phyloP scores from a whole-genome alignment of 441 rosid species.

The Gossypium davidsonii region DNA sequence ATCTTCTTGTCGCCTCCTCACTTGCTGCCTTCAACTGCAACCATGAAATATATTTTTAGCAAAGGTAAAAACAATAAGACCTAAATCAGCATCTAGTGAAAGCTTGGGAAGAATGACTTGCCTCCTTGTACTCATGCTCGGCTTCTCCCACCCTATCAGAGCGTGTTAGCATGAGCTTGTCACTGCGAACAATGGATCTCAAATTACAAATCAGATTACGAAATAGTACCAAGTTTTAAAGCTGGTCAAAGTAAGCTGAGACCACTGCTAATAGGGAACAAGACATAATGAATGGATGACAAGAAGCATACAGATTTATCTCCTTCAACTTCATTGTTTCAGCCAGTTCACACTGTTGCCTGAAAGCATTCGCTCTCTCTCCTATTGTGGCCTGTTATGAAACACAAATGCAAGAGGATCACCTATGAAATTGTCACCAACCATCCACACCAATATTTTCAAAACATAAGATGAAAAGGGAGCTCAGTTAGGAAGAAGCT shows the following conservation, averaged over 20 bases:
- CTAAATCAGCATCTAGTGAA: neutral
- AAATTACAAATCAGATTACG: neutral
- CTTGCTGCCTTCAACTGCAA: conserved; percentile 78
- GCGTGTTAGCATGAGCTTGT: conserved; percentile 84
- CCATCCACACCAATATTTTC: conserved; percentile 3
- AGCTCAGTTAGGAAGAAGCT: neutral
- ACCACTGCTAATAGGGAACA: neutral
- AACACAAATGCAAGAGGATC: conserved; percentile 18
- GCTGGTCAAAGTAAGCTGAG: neutral
- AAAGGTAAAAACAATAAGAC: neutral
- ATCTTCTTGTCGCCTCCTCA: conserved; percentile 72
- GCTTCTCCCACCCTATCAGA: conserved; percentile 90
- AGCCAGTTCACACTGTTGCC: conserved; percentile 89
- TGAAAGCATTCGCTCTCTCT: conserved; percentile 90
- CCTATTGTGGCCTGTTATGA: conserved; percentile 81
- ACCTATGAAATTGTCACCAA: neutral
- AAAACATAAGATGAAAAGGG: neutral
- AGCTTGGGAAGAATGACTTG: conserved; percentile 19
- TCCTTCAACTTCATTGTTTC: conserved; percentile 94
- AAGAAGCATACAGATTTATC: conserved; percentile 81
- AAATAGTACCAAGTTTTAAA: neutral
- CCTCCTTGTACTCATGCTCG: conserved; percentile 83
- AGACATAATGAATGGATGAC: neutral
- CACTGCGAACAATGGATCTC: conserved; percentile 38
- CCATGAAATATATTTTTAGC: conserved; percentile 9